Conservation (phyloP, 1,284 basidiomycete genomes). For the Cutaneotrichosporon sp. region DNA sequence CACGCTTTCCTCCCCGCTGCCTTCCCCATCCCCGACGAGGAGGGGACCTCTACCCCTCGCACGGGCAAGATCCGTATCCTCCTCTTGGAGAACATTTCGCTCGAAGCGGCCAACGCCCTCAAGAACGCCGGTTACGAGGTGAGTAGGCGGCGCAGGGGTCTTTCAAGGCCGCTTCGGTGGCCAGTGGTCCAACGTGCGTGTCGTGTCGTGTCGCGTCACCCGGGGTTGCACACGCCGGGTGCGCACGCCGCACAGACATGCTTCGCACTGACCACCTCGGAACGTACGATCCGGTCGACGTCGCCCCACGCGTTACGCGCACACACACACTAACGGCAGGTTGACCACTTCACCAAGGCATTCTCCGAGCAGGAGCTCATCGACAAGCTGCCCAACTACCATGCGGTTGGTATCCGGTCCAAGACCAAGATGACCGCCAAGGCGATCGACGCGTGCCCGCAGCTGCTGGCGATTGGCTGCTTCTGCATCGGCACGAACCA, state of each 20-base stretch:
- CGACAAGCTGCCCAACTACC: slow-evolving; percentile 78
- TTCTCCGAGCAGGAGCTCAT: slow-evolving; percentile 90
- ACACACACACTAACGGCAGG: slow-evolving; percentile 51
- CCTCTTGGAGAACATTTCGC: slow-evolving; percentile 91
- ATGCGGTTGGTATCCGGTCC: slow-evolving; percentile 92
- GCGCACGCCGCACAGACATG: too few species aligned
- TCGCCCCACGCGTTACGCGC: background rate
- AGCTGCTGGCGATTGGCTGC: slow-evolving; percentile 94
- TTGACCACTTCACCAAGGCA: slow-evolving; percentile 83
- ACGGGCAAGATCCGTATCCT: slow-evolving; percentile 54
- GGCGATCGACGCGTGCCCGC: slow-evolving; percentile 77
- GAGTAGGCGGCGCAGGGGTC: too few species aligned
- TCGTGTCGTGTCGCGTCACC: too few species aligned
- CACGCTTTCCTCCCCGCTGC: slow-evolving; percentile 45
- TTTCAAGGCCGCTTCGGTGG: too few species aligned
- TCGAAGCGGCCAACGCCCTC: slow-evolving; percentile 79
- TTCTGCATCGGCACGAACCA: slow-evolving; percentile 99
- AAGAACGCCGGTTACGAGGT: slow-evolving; percentile 69
- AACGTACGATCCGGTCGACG: too few species aligned
- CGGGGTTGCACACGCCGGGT: too few species aligned
- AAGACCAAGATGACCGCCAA: slow-evolving; percentile 93
- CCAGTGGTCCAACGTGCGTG: too few species aligned
- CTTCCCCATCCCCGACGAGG: slow-evolving; percentile 34
- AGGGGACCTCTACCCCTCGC: slow-evolving; percentile 24
- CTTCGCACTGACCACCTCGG: too few species aligned